Evolutionary conservation across 2,329 filamentous ascomycete species (phyloP).

Genomic region (Fusarium nisikadoi): DNA sequence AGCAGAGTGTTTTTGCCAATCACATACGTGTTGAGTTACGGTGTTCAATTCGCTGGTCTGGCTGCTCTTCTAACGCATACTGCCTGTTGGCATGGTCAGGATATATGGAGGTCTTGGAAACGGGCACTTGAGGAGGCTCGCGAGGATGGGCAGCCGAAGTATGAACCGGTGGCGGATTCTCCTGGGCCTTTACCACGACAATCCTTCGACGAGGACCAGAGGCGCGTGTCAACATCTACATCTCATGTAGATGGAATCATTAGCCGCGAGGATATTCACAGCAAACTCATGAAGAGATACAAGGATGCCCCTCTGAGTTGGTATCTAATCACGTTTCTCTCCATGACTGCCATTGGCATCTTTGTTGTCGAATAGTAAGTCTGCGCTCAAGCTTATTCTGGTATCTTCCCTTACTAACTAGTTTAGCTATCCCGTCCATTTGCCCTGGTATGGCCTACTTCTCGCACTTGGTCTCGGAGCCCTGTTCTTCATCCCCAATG

Average conservation of each 20-base stretch:
- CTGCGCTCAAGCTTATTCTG: not conserved
- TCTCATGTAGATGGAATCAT: conserved; percentile 66
- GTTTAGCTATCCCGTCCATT: conserved; percentile 77
- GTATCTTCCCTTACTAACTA: conserved; percentile 9
- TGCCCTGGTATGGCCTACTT: conserved; percentile 88
- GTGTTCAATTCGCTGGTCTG: conserved; percentile 84
- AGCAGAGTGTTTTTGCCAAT: conserved; percentile 87
- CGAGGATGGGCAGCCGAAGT: conserved; percentile 60
- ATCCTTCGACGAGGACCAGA: conserved; percentile 32
- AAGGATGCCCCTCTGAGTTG: conserved; percentile 83
- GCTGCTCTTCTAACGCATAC: conserved; percentile 85
- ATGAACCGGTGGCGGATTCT: conserved; percentile 61
- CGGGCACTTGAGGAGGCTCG: conserved; percentile 73
- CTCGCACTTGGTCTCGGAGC: conserved; percentile 82
- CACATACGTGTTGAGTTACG: conserved; percentile 88
- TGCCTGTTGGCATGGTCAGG: conserved; percentile 83
- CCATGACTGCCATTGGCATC: conserved; percentile 82
- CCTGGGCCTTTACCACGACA: conserved; percentile 28
- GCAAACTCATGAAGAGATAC: conserved; percentile 84
- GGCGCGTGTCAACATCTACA: conserved; percentile 49
- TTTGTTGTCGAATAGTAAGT: conserved; percentile 86
- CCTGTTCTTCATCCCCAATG: conserved; percentile 88
- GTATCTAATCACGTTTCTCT: conserved; percentile 80
- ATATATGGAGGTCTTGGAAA: conserved; percentile 82
- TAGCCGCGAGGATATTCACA: conserved; percentile 82